Conservation (phyloP, 805 yeast species). For the Yarrowia divulgata region DNA sequence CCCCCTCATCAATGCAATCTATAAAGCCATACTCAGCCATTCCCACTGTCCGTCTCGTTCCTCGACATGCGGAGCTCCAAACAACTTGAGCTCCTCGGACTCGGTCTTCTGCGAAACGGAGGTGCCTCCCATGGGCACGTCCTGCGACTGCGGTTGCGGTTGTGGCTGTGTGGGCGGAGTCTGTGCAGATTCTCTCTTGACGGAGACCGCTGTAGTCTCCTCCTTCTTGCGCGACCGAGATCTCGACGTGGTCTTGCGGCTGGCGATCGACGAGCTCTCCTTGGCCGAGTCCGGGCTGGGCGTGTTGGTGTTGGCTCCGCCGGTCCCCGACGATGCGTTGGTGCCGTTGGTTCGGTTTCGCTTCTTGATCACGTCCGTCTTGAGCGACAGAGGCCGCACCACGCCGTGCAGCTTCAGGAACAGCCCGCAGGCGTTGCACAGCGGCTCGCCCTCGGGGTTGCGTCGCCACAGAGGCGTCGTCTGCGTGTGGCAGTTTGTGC, state of each 20-base stretch:
- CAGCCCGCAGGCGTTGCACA: conserved; percentile 96
- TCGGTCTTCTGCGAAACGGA: neutral
- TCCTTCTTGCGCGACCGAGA: conserved; percentile 20
- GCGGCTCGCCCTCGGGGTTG: conserved; percentile 87
- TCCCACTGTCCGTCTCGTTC: conserved; percentile 47
- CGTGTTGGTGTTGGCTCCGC: neutral
- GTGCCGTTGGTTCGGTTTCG: conserved; percentile 65
- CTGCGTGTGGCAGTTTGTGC: conserved; percentile 88
- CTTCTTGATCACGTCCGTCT: conserved; percentile 91
- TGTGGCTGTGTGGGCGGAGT: neutral
- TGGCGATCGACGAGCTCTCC: neutral
- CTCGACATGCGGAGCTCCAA: conserved; percentile 16
- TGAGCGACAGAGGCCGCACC: conserved; percentile 86
- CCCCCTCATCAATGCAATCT: conserved; percentile 14
- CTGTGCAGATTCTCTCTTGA: neutral
- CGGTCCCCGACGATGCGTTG: neutral
- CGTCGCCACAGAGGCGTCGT: conserved; percentile 97
- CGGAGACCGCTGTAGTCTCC: neutral
- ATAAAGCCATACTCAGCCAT: conserved; percentile 49
- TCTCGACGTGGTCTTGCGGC: neutral
- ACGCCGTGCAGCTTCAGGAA: conserved; percentile 94
- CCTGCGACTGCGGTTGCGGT: neutral
- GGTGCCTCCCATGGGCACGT: no score
- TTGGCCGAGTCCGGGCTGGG: conserved; percentile 21
- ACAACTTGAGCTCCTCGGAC: conserved; percentile 21